Conservation (phyloP, 2,329 filamentous ascomycete species). For the Aspergillus thermomutatus region DNA sequence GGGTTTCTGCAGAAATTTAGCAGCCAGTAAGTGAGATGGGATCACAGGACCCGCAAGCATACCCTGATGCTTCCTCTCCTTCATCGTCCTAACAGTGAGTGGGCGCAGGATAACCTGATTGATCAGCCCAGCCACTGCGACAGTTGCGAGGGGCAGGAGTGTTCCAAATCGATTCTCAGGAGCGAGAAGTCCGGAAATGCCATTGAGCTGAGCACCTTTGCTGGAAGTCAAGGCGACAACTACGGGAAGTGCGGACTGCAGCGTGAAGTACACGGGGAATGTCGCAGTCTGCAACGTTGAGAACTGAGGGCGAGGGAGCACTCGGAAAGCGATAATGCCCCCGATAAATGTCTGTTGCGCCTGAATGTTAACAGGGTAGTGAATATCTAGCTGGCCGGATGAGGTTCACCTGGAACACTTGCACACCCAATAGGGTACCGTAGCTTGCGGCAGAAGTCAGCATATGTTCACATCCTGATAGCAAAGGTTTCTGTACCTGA, state of each 20-base stretch:
- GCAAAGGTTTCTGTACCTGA: conserved; percentile 22
- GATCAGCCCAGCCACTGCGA: conserved; percentile 65
- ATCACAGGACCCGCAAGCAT: conserved; percentile 25
- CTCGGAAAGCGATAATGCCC: conserved; percentile 71
- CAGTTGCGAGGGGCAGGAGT: conserved; percentile 64
- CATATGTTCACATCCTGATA: neutral
- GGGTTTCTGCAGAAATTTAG: conserved; percentile 57
- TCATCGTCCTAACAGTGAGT: conserved; percentile 70
- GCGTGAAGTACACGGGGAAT: conserved; percentile 77
- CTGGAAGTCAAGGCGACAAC: conserved; percentile 78
- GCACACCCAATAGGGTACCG: conserved; percentile 80
- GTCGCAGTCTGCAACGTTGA: conserved; percentile 72
- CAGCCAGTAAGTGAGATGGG: neutral
- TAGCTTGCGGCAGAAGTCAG: conserved; percentile 55
- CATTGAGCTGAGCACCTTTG: conserved; percentile 41
- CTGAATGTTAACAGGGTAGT: neutral
- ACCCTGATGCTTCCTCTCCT: conserved; percentile 75
- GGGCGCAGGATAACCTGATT: conserved; percentile 74
- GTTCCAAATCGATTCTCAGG: conserved; percentile 62
- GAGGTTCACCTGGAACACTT: conserved; percentile 71
- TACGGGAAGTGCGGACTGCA: conserved; percentile 74
- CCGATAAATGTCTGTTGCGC: conserved; percentile 65
- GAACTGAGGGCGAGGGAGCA: conserved; percentile 77
- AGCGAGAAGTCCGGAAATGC: conserved; percentile 39
- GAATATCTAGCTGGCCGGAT: neutral